Percentiles rank a stretch among this genome's conserved stretches.
These are phyloP conservation scores for Chalaropsis thielavioides DNA, from an alignment of 2,329 filamentous ascomycete species.

Conservation along the genomic window DNA sequence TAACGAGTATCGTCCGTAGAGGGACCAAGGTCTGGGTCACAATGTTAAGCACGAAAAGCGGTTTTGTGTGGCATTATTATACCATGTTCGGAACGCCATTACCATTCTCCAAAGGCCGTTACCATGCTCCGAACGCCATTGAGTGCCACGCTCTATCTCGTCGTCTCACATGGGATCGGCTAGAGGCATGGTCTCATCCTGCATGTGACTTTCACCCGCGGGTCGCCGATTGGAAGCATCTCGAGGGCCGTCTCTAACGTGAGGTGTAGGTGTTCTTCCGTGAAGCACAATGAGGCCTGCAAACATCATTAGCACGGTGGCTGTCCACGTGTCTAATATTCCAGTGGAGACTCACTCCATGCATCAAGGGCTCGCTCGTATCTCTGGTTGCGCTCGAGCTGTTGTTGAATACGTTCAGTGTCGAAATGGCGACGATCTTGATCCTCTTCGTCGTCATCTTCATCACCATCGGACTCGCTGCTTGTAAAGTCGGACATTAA, in stretches of 20 bases:
- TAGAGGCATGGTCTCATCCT: neutral
- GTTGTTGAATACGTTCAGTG: neutral
- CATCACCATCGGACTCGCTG: neutral
- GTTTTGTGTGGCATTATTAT: too few species aligned
- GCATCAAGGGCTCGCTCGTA: neutral
- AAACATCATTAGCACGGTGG: neutral
- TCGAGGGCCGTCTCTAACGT: neutral
- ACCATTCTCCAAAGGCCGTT: too few species aligned
- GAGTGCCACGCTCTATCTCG: neutral
- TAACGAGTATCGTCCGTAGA: too few species aligned
- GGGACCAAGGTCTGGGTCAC: too few species aligned
- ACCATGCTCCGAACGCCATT: too few species aligned
- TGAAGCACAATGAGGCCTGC: neutral
- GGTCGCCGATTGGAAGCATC: neutral
- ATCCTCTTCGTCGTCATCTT: neutral
- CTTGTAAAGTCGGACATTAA: neutral
- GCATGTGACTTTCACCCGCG: neutral
- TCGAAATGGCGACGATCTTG: neutral
- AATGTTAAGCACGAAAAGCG: too few species aligned
- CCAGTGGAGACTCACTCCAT: neutral
- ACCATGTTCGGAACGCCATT: too few species aligned
- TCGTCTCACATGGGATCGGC: neutral
- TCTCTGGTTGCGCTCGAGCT: neutral
- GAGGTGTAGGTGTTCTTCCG: neutral
- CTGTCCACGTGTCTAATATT: neutral